Evolutionary conservation across 768 basidiomycete species (phyloP).

Genomic region (Wakefieldia striispora): DNA sequence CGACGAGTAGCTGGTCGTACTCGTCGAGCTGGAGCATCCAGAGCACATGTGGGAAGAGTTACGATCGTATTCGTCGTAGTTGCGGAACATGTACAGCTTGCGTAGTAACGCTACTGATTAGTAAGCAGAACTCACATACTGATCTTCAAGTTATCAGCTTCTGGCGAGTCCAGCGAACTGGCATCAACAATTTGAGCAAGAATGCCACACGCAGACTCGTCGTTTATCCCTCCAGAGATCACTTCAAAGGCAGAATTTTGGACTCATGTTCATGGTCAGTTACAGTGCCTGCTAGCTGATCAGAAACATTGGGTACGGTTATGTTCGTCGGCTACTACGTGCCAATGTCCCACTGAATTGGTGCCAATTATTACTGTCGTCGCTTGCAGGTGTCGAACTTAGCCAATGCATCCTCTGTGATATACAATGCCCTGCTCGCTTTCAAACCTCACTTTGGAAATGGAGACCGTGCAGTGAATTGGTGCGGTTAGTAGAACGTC

Average conservation of each 20-base stretch:
- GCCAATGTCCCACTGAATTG: no score
- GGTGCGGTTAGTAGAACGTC: slow-evolving; percentile 73
- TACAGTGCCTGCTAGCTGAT: slow-evolving; percentile 59
- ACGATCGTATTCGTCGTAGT: no score
- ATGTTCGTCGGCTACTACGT: not conserved
- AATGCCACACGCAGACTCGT: slow-evolving; percentile 86
- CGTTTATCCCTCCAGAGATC: slow-evolving; percentile 66
- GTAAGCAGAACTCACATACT: slow-evolving; percentile 5
- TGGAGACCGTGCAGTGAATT: slow-evolving; percentile 73
- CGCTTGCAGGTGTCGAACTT: slow-evolving; percentile 73
- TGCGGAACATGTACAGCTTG: no score
- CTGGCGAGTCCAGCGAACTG: no score
- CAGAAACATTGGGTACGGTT: slow-evolving; percentile 74
- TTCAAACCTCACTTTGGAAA: slow-evolving; percentile 65
- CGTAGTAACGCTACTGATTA: no score
- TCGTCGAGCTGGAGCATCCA: slow-evolving; percentile 30
- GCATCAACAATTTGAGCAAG: no score
- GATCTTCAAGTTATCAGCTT: not conserved
- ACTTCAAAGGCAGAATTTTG: slow-evolving; percentile 78
- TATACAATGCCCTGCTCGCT: slow-evolving; percentile 74
- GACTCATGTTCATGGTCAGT: slow-evolving; percentile 66
- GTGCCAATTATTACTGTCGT: not conserved
- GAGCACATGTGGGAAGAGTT: slow-evolving; percentile 14
- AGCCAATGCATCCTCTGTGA: slow-evolving; percentile 76
- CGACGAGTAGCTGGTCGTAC: slow-evolving; percentile 23